A percentile compares a stretch with the other conserved stretches of the same genome.
phyloP scores from a whole-genome alignment of 2,329 filamentous ascomycete species.

The Penicillium fuscoglaucum region DNA sequence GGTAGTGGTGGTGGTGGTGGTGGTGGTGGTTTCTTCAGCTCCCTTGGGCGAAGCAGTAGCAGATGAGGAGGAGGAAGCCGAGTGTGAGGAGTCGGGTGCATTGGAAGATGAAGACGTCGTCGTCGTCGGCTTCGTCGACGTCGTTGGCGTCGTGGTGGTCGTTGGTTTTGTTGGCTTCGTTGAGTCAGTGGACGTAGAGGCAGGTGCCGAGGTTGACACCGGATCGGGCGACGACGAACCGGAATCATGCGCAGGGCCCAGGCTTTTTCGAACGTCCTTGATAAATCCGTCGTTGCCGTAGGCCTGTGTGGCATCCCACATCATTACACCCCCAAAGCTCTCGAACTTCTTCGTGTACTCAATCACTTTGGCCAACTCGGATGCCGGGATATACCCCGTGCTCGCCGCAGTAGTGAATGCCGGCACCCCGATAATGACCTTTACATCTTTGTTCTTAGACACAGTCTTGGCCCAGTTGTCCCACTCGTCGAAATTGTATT shows the following conservation, averaged over 20 bases:
- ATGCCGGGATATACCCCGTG: constrained; percentile 55
- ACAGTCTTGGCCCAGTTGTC: constrained; percentile 62
- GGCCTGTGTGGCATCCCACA: constrained; percentile 67
- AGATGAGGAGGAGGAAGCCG: constrained; percentile 28
- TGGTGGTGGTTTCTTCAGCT: neutral
- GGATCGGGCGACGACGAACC: constrained; percentile 39
- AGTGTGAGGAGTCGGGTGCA: constrained; percentile 28
- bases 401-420: constrained; percentile 56
- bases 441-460: constrained; percentile 60
- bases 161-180: constrained; percentile 17
- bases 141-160: neutral
- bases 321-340: constrained; percentile 68
- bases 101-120: constrained; percentile 25
- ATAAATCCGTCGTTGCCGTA: constrained; percentile 61
- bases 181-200: constrained; percentile 30
- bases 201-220: constrained; percentile 29
- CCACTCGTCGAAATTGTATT: constrained; percentile 65
- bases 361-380: constrained; percentile 53
- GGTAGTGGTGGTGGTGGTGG: no score
- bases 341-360: constrained; percentile 55
- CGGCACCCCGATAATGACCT: constrained; percentile 63
- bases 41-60: constrained; percentile 8
- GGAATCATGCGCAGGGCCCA: constrained; percentile 47
- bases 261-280: constrained; percentile 42
- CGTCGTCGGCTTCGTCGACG: neutral